Percentiles rank a stretch among this genome's conserved stretches.
phyloP scores from a whole-genome alignment of 2,329 filamentous ascomycete genomes.

The Furcasterigmium sp. region DNA sequence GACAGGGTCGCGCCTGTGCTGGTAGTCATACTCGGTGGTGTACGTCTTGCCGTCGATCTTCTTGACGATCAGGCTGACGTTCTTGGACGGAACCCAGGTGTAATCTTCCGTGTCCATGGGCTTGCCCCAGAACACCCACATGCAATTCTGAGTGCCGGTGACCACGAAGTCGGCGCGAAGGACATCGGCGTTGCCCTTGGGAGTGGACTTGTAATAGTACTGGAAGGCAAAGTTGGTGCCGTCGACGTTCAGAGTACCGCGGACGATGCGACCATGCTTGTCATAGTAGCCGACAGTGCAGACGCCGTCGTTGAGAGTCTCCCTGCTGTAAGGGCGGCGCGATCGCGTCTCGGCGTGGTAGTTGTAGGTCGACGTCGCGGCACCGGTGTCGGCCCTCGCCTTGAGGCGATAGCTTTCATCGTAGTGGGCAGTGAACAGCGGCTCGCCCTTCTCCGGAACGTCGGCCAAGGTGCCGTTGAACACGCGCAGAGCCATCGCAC shows the following conservation, averaged over 20 bases:
- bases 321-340: conserved; percentile 20
- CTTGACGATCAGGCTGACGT: conserved; percentile 26
- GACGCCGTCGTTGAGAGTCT: conserved; percentile 14
- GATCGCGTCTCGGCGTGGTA: conserved; percentile 14
- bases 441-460: conserved; percentile 13
- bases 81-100: conserved; percentile 27
- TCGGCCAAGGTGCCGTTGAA: conserved; percentile 19
- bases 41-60: conserved; percentile 17
- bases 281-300: conserved; percentile 25
- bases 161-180: conserved; percentile 23
- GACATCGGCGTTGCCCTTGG: conserved; percentile 24
- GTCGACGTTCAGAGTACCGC: conserved; percentile 21
- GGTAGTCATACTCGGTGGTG: conserved; percentile 25
- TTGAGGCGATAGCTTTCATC: conserved; percentile 20
- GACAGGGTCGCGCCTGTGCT: conserved; percentile 29
- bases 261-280: conserved; percentile 23
- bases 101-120: conserved; percentile 17
- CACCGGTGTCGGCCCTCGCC: conserved; percentile 15
- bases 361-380: conserved; percentile 18
- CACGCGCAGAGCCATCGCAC: conserved; percentile 19
- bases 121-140: conserved; percentile 29
- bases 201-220: conserved; percentile 27
- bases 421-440: conserved; percentile 20
- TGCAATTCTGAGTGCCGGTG: conserved; percentile 15
- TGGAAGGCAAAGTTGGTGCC: conserved; percentile 23